These are phyloP conservation scores for Zygosaccharomyces gambellarensis DNA, from an alignment of 805 yeast species.

Conservation along the genomic window DNA sequence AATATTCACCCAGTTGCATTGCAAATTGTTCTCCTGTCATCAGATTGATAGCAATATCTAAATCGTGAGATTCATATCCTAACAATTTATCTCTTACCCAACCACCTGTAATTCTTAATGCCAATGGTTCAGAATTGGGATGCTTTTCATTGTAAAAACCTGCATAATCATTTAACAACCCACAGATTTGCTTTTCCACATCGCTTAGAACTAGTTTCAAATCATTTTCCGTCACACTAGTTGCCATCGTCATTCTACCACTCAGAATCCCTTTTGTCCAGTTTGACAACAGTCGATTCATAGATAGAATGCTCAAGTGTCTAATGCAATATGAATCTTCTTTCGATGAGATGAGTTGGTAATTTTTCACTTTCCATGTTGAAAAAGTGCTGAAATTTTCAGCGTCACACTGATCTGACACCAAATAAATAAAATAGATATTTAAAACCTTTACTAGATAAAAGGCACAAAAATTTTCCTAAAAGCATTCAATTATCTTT, in stretches of 20 bases:
- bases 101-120: slow-evolving; percentile 84
- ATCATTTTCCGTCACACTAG: slow-evolving; percentile 1
- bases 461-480: slow-evolving; percentile 5
- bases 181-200: slow-evolving; percentile 27
- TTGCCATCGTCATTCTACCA: slow-evolving; percentile 4
- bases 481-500: background rate
- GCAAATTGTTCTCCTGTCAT: slow-evolving; percentile 88
- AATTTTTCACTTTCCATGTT: slow-evolving; percentile 1
- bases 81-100: slow-evolving; percentile 96
- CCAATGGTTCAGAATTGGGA: slow-evolving; percentile 17
- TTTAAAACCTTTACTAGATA: slow-evolving; percentile 5
- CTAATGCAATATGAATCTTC: background rate
- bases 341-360: background rate
- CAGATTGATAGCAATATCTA: slow-evolving; percentile 85
- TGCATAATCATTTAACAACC: slow-evolving; percentile 30
- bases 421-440: slow-evolving; percentile 4
- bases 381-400: slow-evolving; percentile 9
- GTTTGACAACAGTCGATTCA: background rate
- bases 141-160: slow-evolving; percentile 20
- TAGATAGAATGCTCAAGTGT: background rate
- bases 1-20: slow-evolving; percentile 50
- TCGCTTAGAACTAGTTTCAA: slow-evolving; percentile 14
- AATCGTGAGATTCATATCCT: slow-evolving; percentile 74
- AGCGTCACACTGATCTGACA: background rate
- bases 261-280: background rate